Base-by-base conservation (phyloP, 2,329 filamentous ascomycete genomes). In the Magnaporthiopsis rhizophila region DNA sequence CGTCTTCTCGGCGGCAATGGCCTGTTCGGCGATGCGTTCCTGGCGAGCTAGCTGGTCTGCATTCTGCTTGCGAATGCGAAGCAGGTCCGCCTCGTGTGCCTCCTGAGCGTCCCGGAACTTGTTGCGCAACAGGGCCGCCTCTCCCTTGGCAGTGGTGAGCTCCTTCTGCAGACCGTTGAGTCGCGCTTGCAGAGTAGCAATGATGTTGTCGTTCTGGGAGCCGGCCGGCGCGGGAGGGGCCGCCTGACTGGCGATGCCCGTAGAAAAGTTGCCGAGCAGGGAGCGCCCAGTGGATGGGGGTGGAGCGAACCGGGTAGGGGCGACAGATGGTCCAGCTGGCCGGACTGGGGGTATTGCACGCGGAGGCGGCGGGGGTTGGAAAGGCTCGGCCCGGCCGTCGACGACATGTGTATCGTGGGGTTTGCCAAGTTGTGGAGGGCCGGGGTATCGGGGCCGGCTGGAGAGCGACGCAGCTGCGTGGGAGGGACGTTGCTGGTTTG, bases 41-140 rank as follows among this genome's bases (percentile, higher is more conserved):
- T 89, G 82, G 70, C 84, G 86, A 6, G 84, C 83, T 12, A 86
- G 65, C 67, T 89, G 84, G 62, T 92, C 89, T 1, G 82, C 81
- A 69, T 87, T 86, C 66, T 84, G 75, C 68, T 87, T 87, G 69
- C 85, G 86, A 64, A 91, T 77, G 7, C 82, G 80, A 26, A 80
- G 76, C 30, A 93, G 74, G 69, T 88, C 83, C 30, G 82, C 81
- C 62, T 90, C 86, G 70, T 89, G 85, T 60, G 87, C 83, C 62
- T 85, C 83, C 21, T 80, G 79, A 0, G 81, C 78, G 69, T 86
- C 88, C 62, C 88, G 83, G 57, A 86, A 81, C 66, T 90, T 91
- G 66, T 84, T 83, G 45, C 91, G 85, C n/a, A 93, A 81, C 66
- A 93, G 92, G 62, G 89, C 83, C 34, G 87, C 86, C 72, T 93